Evolutionary conservation across 805 yeast species (phyloP), one percentile per base, ranked within the genome.

Genomic region (Zygosaccharomyces rouxii): DNA sequence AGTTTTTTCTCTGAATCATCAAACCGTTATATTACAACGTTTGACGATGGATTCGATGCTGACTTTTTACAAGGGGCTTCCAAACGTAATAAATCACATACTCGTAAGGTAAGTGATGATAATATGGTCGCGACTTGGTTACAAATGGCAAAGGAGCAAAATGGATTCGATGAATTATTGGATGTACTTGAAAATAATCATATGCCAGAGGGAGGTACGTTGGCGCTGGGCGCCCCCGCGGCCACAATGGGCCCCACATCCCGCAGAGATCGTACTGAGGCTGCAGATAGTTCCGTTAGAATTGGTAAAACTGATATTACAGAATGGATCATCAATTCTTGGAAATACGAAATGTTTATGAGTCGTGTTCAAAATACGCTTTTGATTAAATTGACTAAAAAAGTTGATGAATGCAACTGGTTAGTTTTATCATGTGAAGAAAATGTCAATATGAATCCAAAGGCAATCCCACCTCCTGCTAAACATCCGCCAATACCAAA

Each of bases 401-500:
- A 66, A 29, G 64, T 70, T 42, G 74, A 73, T 39, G 71, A 70
- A 39, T 67, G 73, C 56, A 67, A 68, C 44, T 68, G 73, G 72
- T 55, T 70, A 39, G 64, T 70, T 28, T 57, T 70, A 25, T 59
- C 70, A 1, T 59, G 67, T 31, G 69, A 69, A 48, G 64, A 58
- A 35, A 58, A 61, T 28, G 64, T 63, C 11, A 62, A 66, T 6
- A 44, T 38, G 25, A 19, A 22, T 5, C 45, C 51, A 7, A 46
- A 43, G 31, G 37, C 48, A 13, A 25, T 50, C 13, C 53, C 54
- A 22, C 44, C 48, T 25, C 31, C 49, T 42, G 29, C 41, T 37
- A 23, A 30, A 22, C 16, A 19, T n/a, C 30, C 31, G 13, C 38
- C 18, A n/a, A 23, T 35, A 19, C 28, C 42, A 35, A 40, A 43